Conservation (phyloP, 768 basidiomycete genomes). For the Suillus plorans region DNA sequence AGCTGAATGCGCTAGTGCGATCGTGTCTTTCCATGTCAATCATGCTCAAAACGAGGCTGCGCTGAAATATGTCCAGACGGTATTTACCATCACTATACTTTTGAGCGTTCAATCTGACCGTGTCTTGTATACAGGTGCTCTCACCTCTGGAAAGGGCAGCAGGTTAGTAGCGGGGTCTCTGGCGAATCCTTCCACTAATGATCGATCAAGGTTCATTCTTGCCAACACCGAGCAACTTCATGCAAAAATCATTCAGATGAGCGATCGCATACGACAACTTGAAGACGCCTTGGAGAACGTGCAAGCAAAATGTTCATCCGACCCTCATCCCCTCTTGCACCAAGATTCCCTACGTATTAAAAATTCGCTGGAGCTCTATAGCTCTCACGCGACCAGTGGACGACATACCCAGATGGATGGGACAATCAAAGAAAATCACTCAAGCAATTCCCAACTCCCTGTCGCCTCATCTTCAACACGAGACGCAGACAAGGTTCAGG, state of each 20-base stretch:
- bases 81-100: slow-evolving; percentile 20
- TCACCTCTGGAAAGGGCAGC: slow-evolving; percentile 64
- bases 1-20: slow-evolving; percentile 47
- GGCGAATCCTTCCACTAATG: slow-evolving; percentile 10
- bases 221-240: slow-evolving; percentile 68
- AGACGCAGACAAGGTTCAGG: slow-evolving; percentile 11
- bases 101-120: slow-evolving; percentile 8
- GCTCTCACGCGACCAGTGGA: slow-evolving; percentile 25
- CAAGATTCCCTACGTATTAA: slow-evolving; percentile 64
- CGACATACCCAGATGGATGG: slow-evolving; percentile 11
- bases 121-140: slow-evolving; percentile 40
- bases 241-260: slow-evolving; percentile 58
- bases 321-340: slow-evolving; percentile 53
- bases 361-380: slow-evolving; percentile 66
- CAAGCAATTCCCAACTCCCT: slow-evolving; percentile 16
- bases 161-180: slow-evolving; percentile 37
- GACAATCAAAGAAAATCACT: slow-evolving; percentile 6
- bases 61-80: slow-evolving; percentile 63
- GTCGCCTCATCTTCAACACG: slow-evolving; percentile 3
- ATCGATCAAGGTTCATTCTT: slow-evolving; percentile 54
- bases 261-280: slow-evolving; percentile 62
- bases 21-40: slow-evolving; percentile 65
- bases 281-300: slow-evolving; percentile 56
- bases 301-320: slow-evolving; percentile 39
- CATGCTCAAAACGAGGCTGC: slow-evolving; percentile 65